A percentile compares a stretch with the other conserved stretches of the same genome.
phyloP scores from a whole-genome alignment of 148 eudicot species.

The Silene uniflora region DNA sequence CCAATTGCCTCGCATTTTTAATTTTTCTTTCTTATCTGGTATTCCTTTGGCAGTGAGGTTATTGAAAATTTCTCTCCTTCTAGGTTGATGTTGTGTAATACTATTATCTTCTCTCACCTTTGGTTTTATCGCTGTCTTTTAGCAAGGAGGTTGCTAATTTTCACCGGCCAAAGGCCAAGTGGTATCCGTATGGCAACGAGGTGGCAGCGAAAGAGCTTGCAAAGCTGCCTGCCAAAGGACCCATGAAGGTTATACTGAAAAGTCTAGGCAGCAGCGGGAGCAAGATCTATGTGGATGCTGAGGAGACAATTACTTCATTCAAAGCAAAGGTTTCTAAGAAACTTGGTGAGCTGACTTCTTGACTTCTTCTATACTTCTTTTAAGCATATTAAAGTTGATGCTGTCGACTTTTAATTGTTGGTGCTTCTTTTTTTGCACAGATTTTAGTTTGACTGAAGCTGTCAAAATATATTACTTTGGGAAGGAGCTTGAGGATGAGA shows the following conservation, averaged over 20 bases:
- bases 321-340: conserved; percentile 91
- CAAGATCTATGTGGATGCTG: conserved; percentile 85
- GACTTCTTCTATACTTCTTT: not conserved
- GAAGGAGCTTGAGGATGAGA: conserved; percentile 68
- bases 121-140: conserved; percentile 28
- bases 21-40: not conserved
- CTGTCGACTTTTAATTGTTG: not conserved
- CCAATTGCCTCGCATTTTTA: not conserved
- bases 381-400: not conserved
- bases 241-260: conserved; percentile 81
- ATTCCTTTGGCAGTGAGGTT: too few species aligned
- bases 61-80: not conserved
- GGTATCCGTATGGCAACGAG: conserved; percentile 94
- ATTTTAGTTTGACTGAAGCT: conserved; percentile 65
- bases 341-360: conserved; percentile 48
- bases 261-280: conserved; percentile 93
- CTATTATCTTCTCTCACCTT: conserved; percentile 6
- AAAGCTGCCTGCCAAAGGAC: conserved; percentile 61
- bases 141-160: conserved; percentile 93
- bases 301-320: conserved; percentile 74
- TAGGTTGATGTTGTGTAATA: not conserved
- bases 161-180: conserved; percentile 91
- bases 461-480: conserved; percentile 77
- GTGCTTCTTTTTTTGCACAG: conserved; percentile 31
- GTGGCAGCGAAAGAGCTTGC: conserved; percentile 70